Conservation (phyloP, 345 rosid species). For the Salix koriyanagi region DNA sequence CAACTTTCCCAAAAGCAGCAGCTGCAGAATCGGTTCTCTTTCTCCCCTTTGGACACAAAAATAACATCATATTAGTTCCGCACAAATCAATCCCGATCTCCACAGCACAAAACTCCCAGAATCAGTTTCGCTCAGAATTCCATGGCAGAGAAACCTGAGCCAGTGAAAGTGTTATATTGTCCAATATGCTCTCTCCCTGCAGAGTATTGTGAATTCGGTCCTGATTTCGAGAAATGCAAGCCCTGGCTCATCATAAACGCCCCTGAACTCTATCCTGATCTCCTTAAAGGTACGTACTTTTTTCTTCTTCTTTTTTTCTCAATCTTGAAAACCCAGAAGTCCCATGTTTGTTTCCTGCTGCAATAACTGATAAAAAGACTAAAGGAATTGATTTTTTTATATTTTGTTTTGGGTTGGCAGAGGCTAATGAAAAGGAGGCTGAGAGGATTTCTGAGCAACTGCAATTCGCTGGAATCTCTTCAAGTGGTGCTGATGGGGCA, state of each 20-base stretch:
- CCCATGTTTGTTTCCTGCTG: not conserved
- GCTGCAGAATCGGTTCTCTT: not conserved
- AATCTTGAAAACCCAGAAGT: not conserved
- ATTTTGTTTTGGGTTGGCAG: conserved; percentile 22
- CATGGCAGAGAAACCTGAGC: conserved; percentile 29
- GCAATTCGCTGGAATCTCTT: conserved; percentile 64
- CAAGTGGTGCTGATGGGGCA: conserved; percentile 47
- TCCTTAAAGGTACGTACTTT: conserved; percentile 51
- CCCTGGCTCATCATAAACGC: conserved; percentile 88
- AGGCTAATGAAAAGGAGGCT: conserved; percentile 59
- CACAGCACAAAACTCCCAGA: not conserved
- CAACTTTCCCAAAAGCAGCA: too few relatives aligned
- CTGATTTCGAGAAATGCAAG: conserved; percentile 87
- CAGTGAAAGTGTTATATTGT: conserved; percentile 75
- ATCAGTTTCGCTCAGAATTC: not conserved
- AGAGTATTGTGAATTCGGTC: conserved; percentile 92
- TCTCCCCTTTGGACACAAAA: not conserved
- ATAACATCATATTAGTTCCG: not conserved
- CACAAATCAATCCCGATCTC: not conserved
- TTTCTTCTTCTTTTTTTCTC: not conserved
- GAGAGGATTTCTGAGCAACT: conserved; percentile 63
- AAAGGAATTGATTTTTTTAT: not conserved
- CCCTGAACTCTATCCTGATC: conserved; percentile 82
- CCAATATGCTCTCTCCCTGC: conserved; percentile 49
- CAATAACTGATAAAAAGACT: not conserved